These are phyloP conservation scores for Ophiostoma sp. DNA, from an alignment of 2,329 filamentous ascomycete species.

Conservation along the genomic window DNA sequence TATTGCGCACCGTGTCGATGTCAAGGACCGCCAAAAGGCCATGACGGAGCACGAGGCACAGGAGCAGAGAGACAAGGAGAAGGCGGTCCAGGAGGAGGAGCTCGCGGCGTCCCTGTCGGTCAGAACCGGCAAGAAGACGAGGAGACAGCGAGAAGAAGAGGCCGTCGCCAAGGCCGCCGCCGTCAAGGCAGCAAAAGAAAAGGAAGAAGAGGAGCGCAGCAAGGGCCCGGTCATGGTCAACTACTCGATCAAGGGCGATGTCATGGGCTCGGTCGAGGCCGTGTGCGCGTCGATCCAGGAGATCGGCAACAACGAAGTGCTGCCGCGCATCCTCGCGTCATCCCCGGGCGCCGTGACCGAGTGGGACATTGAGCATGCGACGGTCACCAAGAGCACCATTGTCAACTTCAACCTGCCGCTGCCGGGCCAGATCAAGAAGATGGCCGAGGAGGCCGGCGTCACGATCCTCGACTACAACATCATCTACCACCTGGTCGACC, in stretches of 20 bases:
- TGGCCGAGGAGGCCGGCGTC: constrained; percentile 68
- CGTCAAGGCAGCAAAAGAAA: constrained; percentile 32
- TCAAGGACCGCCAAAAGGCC: constrained; percentile 63
- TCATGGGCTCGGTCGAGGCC: constrained; percentile 89
- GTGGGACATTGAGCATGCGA: constrained; percentile 84
- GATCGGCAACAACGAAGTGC: constrained; percentile 80
- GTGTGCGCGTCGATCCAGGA: constrained; percentile 70
- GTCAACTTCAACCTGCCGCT: constrained; percentile 79
- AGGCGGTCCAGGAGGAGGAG: constrained; percentile 1
- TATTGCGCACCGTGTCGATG: constrained; percentile 68
- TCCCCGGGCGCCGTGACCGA: constrained; percentile 74
- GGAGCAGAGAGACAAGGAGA: constrained; percentile 44
- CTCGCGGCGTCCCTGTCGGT: neutral
- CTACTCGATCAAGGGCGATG: constrained; percentile 88
- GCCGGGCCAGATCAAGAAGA: constrained; percentile 59
- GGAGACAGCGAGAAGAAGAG: neutral
- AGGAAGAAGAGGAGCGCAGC: constrained; percentile 27
- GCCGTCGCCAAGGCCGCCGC: constrained; percentile 38
- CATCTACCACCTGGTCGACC: constrained; percentile 74
- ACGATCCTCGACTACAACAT: constrained; percentile 78
- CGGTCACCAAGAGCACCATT: constrained; percentile 67
- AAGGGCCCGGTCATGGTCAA: constrained; percentile 54
- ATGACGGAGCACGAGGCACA: constrained; percentile 76
- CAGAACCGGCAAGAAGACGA: neutral
- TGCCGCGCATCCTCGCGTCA: constrained; percentile 68